Evolutionary conservation across 306 rosid species (phyloP).

Genomic region (Nissolia schottii): DNA sequence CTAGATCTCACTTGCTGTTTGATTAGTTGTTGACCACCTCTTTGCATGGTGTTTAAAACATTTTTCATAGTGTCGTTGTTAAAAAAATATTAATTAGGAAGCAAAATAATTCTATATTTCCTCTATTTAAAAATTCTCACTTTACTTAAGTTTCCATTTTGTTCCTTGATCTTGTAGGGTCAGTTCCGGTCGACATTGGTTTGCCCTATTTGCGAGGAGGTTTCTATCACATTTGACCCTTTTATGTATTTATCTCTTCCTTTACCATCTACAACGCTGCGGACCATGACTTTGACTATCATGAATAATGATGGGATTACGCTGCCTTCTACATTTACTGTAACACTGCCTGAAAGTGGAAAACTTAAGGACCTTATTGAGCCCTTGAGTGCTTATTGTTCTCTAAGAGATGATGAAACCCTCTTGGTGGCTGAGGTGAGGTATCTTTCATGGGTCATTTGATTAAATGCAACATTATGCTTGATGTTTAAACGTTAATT

Average conservation of each 20-base stretch:
- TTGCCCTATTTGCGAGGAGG: slow-evolving; percentile 74
- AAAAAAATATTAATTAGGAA: background rate
- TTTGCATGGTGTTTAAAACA: slow-evolving; percentile 8
- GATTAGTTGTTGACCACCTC: background rate
- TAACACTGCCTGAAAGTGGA: slow-evolving; percentile 56
- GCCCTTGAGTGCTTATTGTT: slow-evolving; percentile 58
- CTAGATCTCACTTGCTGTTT: slow-evolving; percentile 6
- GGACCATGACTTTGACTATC: slow-evolving; percentile 71
- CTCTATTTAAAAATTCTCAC: slow-evolving; percentile 1
- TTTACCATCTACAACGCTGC: slow-evolving; percentile 62
- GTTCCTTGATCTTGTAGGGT: slow-evolving; percentile 50
- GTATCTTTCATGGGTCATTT: slow-evolving; percentile 6
- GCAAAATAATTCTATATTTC: background rate
- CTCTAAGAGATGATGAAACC: slow-evolving; percentile 62
- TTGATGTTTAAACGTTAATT: background rate
- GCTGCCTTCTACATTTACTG: slow-evolving; percentile 44
- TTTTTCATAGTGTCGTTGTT: background rate
- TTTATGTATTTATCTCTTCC: slow-evolving; percentile 88
- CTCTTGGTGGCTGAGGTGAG: slow-evolving; percentile 76
- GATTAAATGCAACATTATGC: background rate
- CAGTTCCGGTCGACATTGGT: slow-evolving; percentile 77
- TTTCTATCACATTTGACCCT: slow-evolving; percentile 84
- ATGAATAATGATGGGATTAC: slow-evolving; percentile 54
- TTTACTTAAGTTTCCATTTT: slow-evolving; percentile 5
- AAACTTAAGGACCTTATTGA: slow-evolving; percentile 54